Percentiles rank a stretch among this genome's conserved stretches.
phyloP scores from a whole-genome alignment of 2,329 filamentous ascomycete species.

The Talaromyces sp. region DNA sequence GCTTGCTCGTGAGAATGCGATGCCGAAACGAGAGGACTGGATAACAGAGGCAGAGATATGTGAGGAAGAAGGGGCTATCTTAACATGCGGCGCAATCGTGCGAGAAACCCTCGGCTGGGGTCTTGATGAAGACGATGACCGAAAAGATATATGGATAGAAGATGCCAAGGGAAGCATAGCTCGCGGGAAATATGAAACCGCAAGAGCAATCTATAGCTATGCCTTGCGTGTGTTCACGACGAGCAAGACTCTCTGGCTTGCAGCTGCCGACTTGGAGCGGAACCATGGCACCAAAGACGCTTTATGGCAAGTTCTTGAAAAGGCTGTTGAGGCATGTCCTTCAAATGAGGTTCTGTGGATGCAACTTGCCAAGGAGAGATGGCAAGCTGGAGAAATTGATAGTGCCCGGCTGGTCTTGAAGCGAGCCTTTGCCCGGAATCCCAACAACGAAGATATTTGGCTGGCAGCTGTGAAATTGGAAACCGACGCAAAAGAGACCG shows the following conservation, averaged over 20 bases:
- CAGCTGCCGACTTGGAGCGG: constrained; percentile 84
- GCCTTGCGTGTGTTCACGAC: constrained; percentile 83
- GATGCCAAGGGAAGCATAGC: constrained; percentile 79
- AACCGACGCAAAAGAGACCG: constrained; percentile 76
- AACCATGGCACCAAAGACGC: constrained; percentile 80
- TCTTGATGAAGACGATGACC: constrained; percentile 91
- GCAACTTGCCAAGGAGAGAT: constrained; percentile 91
- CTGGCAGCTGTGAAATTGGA: constrained; percentile 93
- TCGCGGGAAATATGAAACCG: constrained; percentile 80
- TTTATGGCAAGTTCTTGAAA: constrained; percentile 79
- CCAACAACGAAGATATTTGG: constrained; percentile 97
- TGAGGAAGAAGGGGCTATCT: constrained; percentile 79
- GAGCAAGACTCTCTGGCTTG: constrained; percentile 82
- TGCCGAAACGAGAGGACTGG: constrained; percentile 97
- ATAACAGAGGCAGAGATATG: constrained; percentile 91
- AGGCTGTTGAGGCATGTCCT: constrained; percentile 88
- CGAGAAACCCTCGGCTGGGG: constrained; percentile 89
- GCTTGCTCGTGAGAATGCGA: constrained; percentile 83
- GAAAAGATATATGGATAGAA: constrained; percentile 92
- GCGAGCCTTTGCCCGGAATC: constrained; percentile 88
- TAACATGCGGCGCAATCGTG: constrained; percentile 86
- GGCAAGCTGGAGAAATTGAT: constrained; percentile 80
- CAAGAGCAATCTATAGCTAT: constrained; percentile 88
- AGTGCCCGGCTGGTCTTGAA: constrained; percentile 80
- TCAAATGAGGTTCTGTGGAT: constrained; percentile 91